Conservation (phyloP, 225 moss, liverwort and hornwort species). For the Physcomitrium patens region DNA sequence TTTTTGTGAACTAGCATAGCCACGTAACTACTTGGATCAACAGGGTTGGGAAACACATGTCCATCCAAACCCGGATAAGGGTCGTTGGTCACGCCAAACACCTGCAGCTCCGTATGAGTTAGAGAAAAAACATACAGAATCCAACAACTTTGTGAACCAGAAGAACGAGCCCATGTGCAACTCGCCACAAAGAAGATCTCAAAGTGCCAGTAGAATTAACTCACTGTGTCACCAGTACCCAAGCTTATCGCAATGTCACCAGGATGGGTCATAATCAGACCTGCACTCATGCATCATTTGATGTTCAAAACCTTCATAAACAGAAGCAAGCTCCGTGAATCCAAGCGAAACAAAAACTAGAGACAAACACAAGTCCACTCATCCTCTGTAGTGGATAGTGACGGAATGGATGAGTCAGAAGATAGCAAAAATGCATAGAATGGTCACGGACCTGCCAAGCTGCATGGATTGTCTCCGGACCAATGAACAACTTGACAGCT, state of each 20-base stretch:
- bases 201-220: conserved; percentile 20
- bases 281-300: conserved; percentile 35
- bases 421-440: not conserved
- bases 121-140: not conserved
- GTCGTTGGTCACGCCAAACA: conserved; percentile 82
- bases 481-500: conserved; percentile 72
- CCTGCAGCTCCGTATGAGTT: conserved; percentile 41
- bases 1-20: conserved; percentile 95
- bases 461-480: conserved; percentile 97
- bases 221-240: conserved; percentile 90
- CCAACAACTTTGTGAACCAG: not conserved
- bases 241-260: conserved; percentile 92
- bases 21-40: conserved; percentile 79
- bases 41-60: conserved; percentile 85
- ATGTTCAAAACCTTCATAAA: not conserved
- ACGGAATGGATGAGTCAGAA: not conserved
- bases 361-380: not conserved
- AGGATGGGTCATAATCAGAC: conserved; percentile 74
- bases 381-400: too few relatives aligned
- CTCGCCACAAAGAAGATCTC: not conserved
- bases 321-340: not conserved
- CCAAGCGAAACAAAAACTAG: not conserved
- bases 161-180: too few relatives aligned
- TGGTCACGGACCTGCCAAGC: conserved; percentile 72
- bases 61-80: conserved; percentile 82